Evolutionary conservation across 148 eudicot genomes (phyloP).

Genomic region (Cornus suecica): DNA sequence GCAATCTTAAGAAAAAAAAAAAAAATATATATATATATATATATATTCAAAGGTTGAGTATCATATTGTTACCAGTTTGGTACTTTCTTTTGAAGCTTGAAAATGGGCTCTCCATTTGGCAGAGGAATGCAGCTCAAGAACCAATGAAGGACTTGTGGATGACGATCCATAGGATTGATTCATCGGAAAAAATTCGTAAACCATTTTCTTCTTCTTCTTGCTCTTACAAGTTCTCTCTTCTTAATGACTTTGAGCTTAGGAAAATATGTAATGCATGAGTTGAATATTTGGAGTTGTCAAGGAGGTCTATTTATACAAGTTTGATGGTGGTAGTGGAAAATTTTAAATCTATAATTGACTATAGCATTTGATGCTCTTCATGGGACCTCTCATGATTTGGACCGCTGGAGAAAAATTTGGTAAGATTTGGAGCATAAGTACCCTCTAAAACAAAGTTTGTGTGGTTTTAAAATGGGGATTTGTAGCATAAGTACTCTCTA

Average conservation of each 20-base stretch:
- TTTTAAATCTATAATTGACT: not conserved
- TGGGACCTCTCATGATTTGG: not conserved
- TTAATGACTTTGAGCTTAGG: not conserved
- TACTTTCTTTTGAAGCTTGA: constrained; percentile 33
- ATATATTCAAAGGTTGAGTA: no score
- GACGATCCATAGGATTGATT: not conserved
- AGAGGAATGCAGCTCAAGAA: constrained; percentile 33
- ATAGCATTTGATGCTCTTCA: not conserved
- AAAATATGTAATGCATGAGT: not conserved
- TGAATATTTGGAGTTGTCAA: not conserved
- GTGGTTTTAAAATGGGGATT: no score
- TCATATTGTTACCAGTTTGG: constrained; percentile 40
- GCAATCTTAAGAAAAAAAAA: not conserved
- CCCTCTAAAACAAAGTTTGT: no score
- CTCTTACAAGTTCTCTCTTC: not conserved
- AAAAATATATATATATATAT: no score
- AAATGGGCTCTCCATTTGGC: constrained; percentile 38
- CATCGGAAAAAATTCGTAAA: not conserved
- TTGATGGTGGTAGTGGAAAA: not conserved
- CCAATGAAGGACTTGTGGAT: constrained; percentile 1
- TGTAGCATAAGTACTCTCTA: no score
- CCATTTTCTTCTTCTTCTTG: not conserved
- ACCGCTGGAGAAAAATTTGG: not conserved
- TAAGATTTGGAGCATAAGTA: not conserved
- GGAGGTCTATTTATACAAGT: not conserved